These are phyloP conservation scores for Halophytophthora polymorphica DNA, from an alignment of 352 stramenopile genomes.

Conservation along the genomic window DNA sequence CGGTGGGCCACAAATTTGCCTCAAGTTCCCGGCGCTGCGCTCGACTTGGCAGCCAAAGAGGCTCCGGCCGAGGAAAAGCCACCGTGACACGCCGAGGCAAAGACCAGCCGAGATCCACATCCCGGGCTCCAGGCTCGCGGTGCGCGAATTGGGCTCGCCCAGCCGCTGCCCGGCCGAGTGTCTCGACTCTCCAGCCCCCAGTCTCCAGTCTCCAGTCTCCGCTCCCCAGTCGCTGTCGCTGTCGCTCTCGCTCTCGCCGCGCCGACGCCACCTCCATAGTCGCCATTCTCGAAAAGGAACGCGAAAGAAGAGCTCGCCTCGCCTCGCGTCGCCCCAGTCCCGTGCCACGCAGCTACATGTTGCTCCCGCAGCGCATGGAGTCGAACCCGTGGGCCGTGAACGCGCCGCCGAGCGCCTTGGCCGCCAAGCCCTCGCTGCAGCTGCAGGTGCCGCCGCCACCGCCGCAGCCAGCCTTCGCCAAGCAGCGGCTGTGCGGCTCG, in stretches of 20 bases:
- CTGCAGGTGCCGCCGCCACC: no score
- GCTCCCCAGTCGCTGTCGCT: no score
- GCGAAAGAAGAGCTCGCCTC: conserved; percentile 8
- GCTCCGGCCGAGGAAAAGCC: neutral
- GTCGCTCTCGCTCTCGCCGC: conserved; percentile 27
- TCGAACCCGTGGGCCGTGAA: conserved; percentile 21
- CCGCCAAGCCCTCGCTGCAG: neutral
- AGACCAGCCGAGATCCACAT: conserved; percentile 37
- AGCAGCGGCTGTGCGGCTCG: conserved; percentile 20
- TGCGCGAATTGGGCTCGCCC: no score
- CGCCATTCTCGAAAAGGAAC: conserved; percentile 32
- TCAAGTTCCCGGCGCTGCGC: conserved; percentile 5
- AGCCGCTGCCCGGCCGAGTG: no score
- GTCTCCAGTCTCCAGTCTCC: neutral
- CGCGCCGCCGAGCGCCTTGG: neutral
- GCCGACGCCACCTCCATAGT: conserved; percentile 9
- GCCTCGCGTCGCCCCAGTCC: neutral
- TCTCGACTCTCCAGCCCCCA: neutral
- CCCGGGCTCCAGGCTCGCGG: conserved; percentile 22
- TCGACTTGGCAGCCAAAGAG: conserved; percentile 5
- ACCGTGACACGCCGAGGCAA: conserved; percentile 20
- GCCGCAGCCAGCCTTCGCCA: conserved; percentile 18
- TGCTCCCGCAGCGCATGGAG: conserved; percentile 20
- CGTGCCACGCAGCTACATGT: conserved; percentile 5
- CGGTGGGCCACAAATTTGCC: conserved; percentile 20